These are phyloP conservation scores for Ustilago lituana DNA, from an alignment of 1,284 basidiomycete species.

Conservation along the genomic window DNA sequence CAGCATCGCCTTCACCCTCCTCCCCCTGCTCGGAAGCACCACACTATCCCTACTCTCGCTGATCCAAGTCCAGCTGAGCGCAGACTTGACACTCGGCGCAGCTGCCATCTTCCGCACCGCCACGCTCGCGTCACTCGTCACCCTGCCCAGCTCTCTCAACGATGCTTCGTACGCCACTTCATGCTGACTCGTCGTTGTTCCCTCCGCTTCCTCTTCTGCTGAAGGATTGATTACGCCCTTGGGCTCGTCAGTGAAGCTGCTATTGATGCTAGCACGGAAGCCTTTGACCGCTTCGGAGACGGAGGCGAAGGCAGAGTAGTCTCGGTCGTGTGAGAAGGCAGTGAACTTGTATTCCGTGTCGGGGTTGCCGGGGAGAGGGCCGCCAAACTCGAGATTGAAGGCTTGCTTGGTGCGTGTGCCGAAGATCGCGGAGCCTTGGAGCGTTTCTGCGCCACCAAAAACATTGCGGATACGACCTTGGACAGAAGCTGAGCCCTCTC, in stretches of 20 bases:
- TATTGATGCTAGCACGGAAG: conserved; percentile 75
- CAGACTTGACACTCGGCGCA: conserved; percentile 75
- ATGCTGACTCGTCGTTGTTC: conserved; percentile 32
- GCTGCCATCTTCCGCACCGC: conserved; percentile 27
- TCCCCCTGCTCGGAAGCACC: conserved; percentile 70
- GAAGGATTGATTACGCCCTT: conserved; percentile 30
- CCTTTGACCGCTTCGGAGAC: conserved; percentile 77
- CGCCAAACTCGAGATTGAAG: conserved; percentile 70
- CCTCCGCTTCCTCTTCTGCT: conserved; percentile 22
- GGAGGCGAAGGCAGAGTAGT: conserved; percentile 77
- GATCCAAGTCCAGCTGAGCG: conserved; percentile 80
- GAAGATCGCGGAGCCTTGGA: conserved; percentile 83
- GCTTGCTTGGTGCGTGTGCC: conserved; percentile 89
- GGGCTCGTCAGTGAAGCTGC: conserved; percentile 62
- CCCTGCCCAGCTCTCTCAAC: conserved; percentile 46
- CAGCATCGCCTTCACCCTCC: conserved; percentile 28
- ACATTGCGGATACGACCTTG: conserved; percentile 73
- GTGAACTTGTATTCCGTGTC: conserved; percentile 74
- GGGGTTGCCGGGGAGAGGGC: conserved; percentile 70
- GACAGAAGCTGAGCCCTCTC: conserved; percentile 76
- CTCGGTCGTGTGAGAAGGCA: conserved; percentile 75
- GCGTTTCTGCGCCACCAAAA: conserved; percentile 88
- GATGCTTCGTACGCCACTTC: conserved; percentile 61
- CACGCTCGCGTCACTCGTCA: conserved; percentile 53
- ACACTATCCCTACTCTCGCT: conserved; percentile 83